Percentiles rank a stretch among this genome's conserved stretches.
phyloP scores from a whole-genome alignment of 1,284 basidiomycete species.

The Trametes sp. region DNA sequence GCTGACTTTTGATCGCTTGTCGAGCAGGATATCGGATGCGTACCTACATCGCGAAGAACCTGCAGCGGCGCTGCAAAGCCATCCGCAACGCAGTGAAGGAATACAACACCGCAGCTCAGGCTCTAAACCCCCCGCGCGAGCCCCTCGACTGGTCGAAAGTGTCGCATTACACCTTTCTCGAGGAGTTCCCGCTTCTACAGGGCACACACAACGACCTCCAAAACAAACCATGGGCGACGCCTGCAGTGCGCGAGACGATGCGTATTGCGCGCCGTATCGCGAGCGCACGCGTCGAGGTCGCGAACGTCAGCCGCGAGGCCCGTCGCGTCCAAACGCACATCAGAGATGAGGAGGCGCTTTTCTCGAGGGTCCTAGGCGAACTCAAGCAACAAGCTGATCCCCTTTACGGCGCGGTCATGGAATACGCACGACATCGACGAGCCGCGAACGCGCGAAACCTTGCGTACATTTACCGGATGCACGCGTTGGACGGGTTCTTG shows the following conservation, averaged over 20 bases:
- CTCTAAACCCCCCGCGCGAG: slow-evolving; percentile 36
- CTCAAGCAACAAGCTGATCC: not conserved
- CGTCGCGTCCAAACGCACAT: slow-evolving; percentile 36
- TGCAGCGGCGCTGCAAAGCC: slow-evolving; percentile 34
- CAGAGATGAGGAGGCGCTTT: slow-evolving; percentile 31
- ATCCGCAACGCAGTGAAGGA: slow-evolving; percentile 34
- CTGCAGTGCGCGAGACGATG: slow-evolving; percentile 38
- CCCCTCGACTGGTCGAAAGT: slow-evolving; percentile 42
- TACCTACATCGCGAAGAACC: slow-evolving; percentile 37
- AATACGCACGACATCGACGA: slow-evolving; percentile 11
- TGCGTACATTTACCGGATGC: slow-evolving; percentile 2
- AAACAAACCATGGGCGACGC: slow-evolving; percentile 40
- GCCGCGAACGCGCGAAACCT: slow-evolving; percentile 16
- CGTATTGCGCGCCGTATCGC: slow-evolving; percentile 38
- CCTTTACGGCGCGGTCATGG: slow-evolving; percentile 1
- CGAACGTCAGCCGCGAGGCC: slow-evolving; percentile 41
- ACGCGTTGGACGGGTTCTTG: slow-evolving; percentile 3
- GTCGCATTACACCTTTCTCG: slow-evolving; percentile 42
- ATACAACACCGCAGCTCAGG: slow-evolving; percentile 40
- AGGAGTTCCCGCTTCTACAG: slow-evolving; percentile 45
- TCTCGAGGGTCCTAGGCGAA: not conserved
- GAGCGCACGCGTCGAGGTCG: slow-evolving; percentile 45
- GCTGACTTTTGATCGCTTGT: not conserved
- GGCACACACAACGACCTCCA: slow-evolving; percentile 40
- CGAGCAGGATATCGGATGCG: slow-evolving; percentile 27